Percentiles rank a stretch among this genome's conserved stretches.
phyloP scores from a whole-genome alignment of 495 filamentous ascomycete genomes.

The Neurospora sp. region DNA sequence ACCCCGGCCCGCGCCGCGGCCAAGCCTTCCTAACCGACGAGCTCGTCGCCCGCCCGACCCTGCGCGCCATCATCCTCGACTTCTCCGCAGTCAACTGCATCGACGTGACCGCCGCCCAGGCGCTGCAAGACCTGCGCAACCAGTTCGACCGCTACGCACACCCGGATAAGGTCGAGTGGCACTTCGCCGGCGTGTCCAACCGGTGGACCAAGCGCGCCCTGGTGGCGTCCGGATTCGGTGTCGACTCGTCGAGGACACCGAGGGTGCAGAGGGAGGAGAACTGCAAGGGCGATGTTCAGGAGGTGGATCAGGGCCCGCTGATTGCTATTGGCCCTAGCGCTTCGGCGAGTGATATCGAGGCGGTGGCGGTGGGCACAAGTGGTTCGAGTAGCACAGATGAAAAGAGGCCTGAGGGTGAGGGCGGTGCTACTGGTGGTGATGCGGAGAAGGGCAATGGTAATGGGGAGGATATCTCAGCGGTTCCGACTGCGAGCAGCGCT shows the following conservation, averaged over 20 bases:
- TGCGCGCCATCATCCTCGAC: conserved; percentile 41
- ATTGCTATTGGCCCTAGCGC: conserved; percentile 11
- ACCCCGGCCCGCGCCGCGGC: conserved; percentile 68
- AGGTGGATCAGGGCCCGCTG: conserved; percentile 6
- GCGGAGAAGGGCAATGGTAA: neutral
- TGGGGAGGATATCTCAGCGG: conserved; percentile 14
- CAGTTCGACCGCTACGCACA: conserved; percentile 40
- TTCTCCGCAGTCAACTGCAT: conserved; percentile 38
- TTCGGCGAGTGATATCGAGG: neutral
- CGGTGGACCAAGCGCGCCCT: conserved; percentile 41
- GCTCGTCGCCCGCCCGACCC: conserved; percentile 26
- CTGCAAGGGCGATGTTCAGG: neutral
- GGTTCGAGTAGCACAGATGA: neutral
- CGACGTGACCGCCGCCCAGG: conserved; percentile 39
- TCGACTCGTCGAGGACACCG: conserved; percentile 2
- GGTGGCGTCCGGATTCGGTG: conserved; percentile 38
- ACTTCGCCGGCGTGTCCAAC: conserved; percentile 39
- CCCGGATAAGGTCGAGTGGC: conserved; percentile 40
- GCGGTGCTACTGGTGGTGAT: neutral
- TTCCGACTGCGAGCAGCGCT: neutral
- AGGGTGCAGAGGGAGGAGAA: conserved; percentile 4
- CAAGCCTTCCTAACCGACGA: conserved; percentile 22
- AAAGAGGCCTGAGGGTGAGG: conserved; percentile 2
- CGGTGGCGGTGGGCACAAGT: neutral
- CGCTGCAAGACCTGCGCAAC: conserved; percentile 37